Percentiles rank a stretch among this genome's conserved stretches.
These are phyloP conservation scores for Hericium erinaceus DNA, from an alignment of 768 basidiomycete genomes.

Conservation along the genomic window DNA sequence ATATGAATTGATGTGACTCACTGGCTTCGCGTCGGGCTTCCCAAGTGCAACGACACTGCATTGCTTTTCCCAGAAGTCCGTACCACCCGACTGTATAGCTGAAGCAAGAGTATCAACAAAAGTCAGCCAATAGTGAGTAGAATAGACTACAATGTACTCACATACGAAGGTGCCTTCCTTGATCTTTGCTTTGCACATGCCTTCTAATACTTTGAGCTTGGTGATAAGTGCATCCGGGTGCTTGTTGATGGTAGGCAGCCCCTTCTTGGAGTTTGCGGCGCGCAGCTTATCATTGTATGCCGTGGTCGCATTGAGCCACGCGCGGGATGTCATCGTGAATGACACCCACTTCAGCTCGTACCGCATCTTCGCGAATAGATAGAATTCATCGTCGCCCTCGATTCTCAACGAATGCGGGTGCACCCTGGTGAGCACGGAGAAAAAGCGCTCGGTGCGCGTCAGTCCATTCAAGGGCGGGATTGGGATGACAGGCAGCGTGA, in stretches of 20 bases:
- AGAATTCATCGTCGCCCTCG: slow-evolving; percentile 2
- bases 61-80: too few relatives aligned
- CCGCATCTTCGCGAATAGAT: slow-evolving; percentile 12
- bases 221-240: slow-evolving; percentile 11
- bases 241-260: background rate
- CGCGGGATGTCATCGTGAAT: slow-evolving; percentile 6
- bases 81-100: too few relatives aligned
- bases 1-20: too few relatives aligned
- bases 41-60: too few relatives aligned
- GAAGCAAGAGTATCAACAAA: too few relatives aligned
- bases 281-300: slow-evolving; percentile 6
- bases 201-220: slow-evolving; percentile 4
- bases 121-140: too few relatives aligned
- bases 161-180: background rate
- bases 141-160: too few relatives aligned
- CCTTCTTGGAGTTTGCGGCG: background rate
- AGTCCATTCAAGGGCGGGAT: background rate
- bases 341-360: slow-evolving; percentile 9
- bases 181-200: background rate
- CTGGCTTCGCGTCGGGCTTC: too few relatives aligned
- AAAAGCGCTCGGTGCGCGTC: background rate
- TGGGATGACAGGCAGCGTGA: too few relatives aligned
- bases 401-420: slow-evolving; percentile 1
- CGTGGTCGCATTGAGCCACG: slow-evolving; percentile 2
- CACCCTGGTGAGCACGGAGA: slow-evolving; percentile 1